Base-by-base conservation (phyloP, 2,329 filamentous ascomycete species). In the Onygena corvina region DNA sequence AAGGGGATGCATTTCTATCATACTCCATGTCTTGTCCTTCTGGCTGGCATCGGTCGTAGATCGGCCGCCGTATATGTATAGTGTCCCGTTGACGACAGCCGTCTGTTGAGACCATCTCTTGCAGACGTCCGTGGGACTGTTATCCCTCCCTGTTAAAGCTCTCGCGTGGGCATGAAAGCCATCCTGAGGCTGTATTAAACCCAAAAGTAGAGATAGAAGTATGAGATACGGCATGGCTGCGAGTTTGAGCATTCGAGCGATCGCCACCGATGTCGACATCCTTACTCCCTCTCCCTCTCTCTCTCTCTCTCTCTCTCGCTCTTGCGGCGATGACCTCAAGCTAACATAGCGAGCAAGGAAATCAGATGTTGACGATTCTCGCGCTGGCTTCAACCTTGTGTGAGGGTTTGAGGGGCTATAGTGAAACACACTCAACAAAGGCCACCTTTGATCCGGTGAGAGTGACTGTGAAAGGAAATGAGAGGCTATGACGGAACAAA, bases 1-100 rank as follows among this genome's bases (percentile, higher is more conserved):
- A 7, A 20, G 33, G 46, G n/a, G 27, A 36, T 5, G n/a, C 5
- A 16, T 29, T 23, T 11, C 60, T n/a, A n/a, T n/a, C 76, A 58
- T 71, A 83, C 80, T 86, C 84, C 84, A 88, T 1, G 78, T 82
- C 59, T 86, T 68, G 4, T 69, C 65, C 1, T 67, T 73, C 58
- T 88, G 83, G 30, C 73, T 72, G 11, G 72, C 63, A 12, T 72
- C 63, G 1, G 71, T 76, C 46, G 73, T 83, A 11, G 78, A 75
- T 56, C 83, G 75, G 21, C 84, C 85, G 30, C 84, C 84, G 56
- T 86, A 89, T 49, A 86, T 75, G 61, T 86, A 89, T 2, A 88
- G 60, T 0, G 83, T 88, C 11, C 83, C 84, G 55, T 87, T 87
- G 12, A 89, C 72, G 30, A 84, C 61, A 2, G 84, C 62, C 71